Base-by-base conservation (phyloP, 768 basidiomycete genomes). In the Gymnopilus dilepis region DNA sequence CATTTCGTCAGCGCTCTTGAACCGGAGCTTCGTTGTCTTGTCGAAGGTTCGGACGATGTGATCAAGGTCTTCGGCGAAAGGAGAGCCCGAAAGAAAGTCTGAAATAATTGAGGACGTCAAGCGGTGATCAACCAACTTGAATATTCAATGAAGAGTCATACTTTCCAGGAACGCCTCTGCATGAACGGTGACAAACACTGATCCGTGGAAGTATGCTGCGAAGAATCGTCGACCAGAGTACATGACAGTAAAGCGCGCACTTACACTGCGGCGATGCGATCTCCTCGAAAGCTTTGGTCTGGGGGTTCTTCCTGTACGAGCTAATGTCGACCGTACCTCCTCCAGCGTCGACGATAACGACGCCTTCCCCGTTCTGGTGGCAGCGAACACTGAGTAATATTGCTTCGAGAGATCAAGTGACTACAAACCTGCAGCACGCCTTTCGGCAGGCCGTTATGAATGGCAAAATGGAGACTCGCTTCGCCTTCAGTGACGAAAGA, bases 401-500 rank as follows among this genome's bases (percentile, higher is more conserved):
- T 34, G n/a, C 2, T 1, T 28, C 4, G 22, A 3, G 30, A 30
- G n/a, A 8, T 28, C 6, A 6, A 33, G 34, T n/a, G 15, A 30
- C 22, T 2, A 28, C 65, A 2, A 41, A 77, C 79, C 59, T 72
- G 67, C 42, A 80, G 58, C 0, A 69, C 70, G 13, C 80, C 76
- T 0, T 74, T 72, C 3, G 77, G 74, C 6, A 83, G 61, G 0
- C 81, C 77, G 34, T 67, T 73, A 33, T 70, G 58, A 22, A 87
- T 72, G 37, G 85, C 86, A 63, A 77, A 86, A 63, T 88, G 82
- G 21, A 87, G 69, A 63, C 81, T 84, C 0, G 87, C 87, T 67
- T 89, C 87, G 0, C 87, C 87, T 63, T 88, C 86, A 0, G 86
- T 87, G 21, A 88, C 79, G 38, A 88, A 82, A 11, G 80, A 80